Percentiles rank a stretch among this genome's conserved stretches.
Conservation (phyloP, 495 filamentous ascomycete species). For the Daldinia loculata region DNA sequence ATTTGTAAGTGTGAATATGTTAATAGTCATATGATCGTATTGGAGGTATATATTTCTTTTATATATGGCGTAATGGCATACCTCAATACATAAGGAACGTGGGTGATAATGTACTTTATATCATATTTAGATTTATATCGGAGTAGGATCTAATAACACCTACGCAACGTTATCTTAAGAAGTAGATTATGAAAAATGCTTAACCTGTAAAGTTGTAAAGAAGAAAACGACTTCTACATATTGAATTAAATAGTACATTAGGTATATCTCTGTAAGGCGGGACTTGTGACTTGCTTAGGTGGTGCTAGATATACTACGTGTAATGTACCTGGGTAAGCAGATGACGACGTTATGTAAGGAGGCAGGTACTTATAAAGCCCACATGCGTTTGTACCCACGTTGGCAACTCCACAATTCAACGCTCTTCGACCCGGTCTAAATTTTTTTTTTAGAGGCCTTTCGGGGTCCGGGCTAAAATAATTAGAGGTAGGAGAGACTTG, state of each 20-base stretch:
- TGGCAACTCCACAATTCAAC: constrained; percentile 18
- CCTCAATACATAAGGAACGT: too few species aligned
- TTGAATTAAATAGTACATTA: too few species aligned
- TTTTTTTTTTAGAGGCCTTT: constrained; percentile 16
- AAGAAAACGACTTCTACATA: too few species aligned
- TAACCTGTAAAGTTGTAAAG: too few species aligned
- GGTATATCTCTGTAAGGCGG: too few species aligned
- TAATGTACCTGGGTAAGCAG: not conserved
- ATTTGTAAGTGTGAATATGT: not conserved
- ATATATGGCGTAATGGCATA: not conserved
- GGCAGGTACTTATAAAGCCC: not conserved
- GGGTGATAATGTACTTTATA: too few species aligned
- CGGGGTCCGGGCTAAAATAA: constrained; percentile 29
- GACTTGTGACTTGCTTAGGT: too few species aligned
- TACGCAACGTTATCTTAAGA: too few species aligned
- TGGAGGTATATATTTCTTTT: not conserved
- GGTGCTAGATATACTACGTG: not conserved
- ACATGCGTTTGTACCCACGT: not conserved
- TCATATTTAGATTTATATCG: too few species aligned
- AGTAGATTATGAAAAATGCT: too few species aligned
- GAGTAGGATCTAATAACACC: too few species aligned
- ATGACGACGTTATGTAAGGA: constrained; percentile 5
- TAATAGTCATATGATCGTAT: too few species aligned
- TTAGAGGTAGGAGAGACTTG: constrained; percentile 13
- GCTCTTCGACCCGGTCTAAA: constrained; percentile 13